Percentiles rank a stretch among this genome's conserved stretches.
These are phyloP conservation scores for Whalleya microplaca DNA, from an alignment of 2,329 filamentous ascomycete species.

Conservation along the genomic window DNA sequence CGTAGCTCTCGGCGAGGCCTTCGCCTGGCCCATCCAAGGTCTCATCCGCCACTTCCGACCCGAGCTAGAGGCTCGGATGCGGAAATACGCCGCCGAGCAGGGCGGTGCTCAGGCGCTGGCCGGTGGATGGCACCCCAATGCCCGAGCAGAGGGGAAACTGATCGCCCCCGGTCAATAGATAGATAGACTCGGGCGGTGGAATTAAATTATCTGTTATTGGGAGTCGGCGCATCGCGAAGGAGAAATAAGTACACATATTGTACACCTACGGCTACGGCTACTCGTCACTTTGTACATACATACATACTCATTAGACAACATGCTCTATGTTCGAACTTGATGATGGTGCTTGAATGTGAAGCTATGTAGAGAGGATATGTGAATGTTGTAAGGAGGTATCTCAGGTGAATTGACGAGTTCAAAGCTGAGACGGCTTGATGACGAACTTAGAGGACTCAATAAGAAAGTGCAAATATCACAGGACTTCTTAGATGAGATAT, in stretches of 20 bases:
- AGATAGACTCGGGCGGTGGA: not conserved
- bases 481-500: too few species aligned
- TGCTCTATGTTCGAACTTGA: not conserved
- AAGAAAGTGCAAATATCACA: too few species aligned
- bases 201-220: slow-evolving; percentile 9
- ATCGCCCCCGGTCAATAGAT: slow-evolving; percentile 87
- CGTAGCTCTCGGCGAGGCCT: slow-evolving; percentile 88
- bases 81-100: slow-evolving; percentile 72
- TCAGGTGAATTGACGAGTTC: too few species aligned
- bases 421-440: too few species aligned
- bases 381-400: too few species aligned
- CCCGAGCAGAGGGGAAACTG: slow-evolving; percentile 77
- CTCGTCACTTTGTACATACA: slow-evolving; percentile 32
- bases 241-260: slow-evolving; percentile 16
- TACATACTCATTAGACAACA: not conserved
- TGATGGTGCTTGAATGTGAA: too few species aligned
- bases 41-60: slow-evolving; percentile 98
- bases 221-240: slow-evolving; percentile 19
- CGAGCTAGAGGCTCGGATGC: slow-evolving; percentile 90
- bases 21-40: slow-evolving; percentile 97
- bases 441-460: too few species aligned
- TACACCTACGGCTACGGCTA: slow-evolving; percentile 19
- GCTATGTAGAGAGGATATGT: too few species aligned
- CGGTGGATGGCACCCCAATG: slow-evolving; percentile 83
- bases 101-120: slow-evolving; percentile 73